A percentile compares a stretch with the other conserved stretches of the same genome.
Conservation (phyloP, 169 alveolate genomes). For the Plasmodium inui region DNA sequence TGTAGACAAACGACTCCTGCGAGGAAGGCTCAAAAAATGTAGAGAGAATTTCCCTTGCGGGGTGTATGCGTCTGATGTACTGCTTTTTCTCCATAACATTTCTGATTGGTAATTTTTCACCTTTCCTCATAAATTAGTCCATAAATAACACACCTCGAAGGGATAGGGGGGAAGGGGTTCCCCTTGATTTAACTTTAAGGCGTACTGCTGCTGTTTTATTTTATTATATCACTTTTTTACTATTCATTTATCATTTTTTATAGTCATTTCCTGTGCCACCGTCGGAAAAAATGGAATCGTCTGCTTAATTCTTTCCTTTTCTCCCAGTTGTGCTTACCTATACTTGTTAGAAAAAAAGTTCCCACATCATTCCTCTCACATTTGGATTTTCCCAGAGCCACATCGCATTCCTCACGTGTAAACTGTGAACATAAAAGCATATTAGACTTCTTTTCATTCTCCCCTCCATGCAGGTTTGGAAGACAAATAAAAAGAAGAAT, state of each 20-base stretch:
- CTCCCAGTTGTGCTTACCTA: conserved; percentile 59
- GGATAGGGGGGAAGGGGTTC: not conserved
- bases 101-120: conserved; percentile 20
- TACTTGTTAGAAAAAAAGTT: conserved; percentile 30
- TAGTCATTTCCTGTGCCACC: conserved; percentile 42
- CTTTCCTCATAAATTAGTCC: not conserved
- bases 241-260: not conserved
- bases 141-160: not conserved
- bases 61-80: conserved; percentile 32
- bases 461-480: conserved; percentile 23
- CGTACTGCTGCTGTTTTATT: not conserved
- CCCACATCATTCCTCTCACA: not conserved
- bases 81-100: conserved; percentile 23
- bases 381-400: not conserved
- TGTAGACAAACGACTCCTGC: conserved; percentile 20
- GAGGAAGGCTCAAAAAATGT: conserved; percentile 18
- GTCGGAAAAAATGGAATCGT: conserved; percentile 45
- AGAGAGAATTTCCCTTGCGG: conserved; percentile 19
- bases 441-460: conserved; percentile 4
- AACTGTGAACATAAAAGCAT: not conserved
- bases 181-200: not conserved
- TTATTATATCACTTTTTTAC: not conserved
- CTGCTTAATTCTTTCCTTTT: conserved; percentile 51
- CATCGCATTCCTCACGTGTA: not conserved
- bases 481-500: conserved; percentile 29